These are phyloP conservation scores for Tephrocybe sp. DNA, from an alignment of 768 basidiomycete species.

Conservation along the genomic window DNA sequence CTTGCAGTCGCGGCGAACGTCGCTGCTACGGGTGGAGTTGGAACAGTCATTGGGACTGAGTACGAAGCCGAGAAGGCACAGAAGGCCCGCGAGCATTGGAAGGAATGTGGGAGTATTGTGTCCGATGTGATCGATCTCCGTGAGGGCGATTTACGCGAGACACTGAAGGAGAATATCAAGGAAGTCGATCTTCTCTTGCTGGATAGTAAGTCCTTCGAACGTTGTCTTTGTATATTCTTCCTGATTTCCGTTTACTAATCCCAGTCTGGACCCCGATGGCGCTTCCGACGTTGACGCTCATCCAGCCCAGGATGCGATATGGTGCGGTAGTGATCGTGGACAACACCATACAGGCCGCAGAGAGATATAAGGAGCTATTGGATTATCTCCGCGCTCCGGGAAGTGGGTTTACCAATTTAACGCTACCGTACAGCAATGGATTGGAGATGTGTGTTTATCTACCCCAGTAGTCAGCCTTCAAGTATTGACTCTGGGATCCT, in stretches of 20 bases:
- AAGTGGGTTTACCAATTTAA: neutral
- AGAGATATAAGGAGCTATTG: neutral
- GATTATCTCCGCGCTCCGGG: neutral
- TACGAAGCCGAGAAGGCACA: neutral
- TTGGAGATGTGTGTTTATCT: neutral
- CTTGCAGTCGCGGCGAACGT: constrained; percentile 2
- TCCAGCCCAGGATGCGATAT: constrained; percentile 1
- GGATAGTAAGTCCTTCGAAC: constrained; percentile 1
- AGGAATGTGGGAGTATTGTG: neutral
- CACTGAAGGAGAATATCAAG: constrained; percentile 1
- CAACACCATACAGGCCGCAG: neutral
- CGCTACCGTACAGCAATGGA: constrained; percentile 1
- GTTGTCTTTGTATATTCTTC: neutral
- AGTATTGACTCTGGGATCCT: too few species aligned
- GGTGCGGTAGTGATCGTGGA: neutral
- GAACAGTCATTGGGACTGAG: constrained; percentile 1
- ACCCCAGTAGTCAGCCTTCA: neutral
- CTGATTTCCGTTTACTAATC: neutral
- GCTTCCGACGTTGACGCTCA: constrained; percentile 1
- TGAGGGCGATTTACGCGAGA: constrained; percentile 2
- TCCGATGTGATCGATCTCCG: neutral
- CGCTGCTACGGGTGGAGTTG: neutral
- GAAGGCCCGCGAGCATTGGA: constrained; percentile 1
- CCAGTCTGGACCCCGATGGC: constrained; percentile 2
- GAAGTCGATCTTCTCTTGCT: neutral